phyloP scores from a whole-genome alignment of 768 basidiomycete species.

The Cubamyces lactineus region DNA sequence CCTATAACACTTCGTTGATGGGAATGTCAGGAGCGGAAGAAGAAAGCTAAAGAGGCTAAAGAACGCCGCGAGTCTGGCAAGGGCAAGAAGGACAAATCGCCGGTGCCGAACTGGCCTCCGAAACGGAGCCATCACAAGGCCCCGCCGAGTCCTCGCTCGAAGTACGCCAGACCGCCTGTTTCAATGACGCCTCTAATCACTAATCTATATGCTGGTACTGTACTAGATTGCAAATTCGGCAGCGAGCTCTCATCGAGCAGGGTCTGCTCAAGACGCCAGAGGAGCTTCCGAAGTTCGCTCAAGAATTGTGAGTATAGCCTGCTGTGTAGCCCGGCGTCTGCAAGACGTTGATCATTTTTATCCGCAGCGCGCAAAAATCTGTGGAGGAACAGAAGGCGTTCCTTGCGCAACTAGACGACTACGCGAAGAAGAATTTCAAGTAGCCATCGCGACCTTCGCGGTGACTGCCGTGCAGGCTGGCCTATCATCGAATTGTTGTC shows the following conservation, averaged over 20 bases:
- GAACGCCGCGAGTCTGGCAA: conserved; percentile 15
- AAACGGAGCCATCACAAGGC: conserved; percentile 57
- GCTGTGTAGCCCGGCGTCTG: neutral
- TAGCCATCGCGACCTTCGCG: neutral
- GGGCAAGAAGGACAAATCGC: conserved; percentile 30
- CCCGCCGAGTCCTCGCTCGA: conserved; percentile 49
- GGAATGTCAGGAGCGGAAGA: conserved; percentile 28
- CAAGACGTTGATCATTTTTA: neutral
- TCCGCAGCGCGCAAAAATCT: conserved; percentile 28
- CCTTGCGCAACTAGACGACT: conserved; percentile 30
- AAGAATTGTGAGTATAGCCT: conserved; percentile 57
- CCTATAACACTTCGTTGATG: neutral
- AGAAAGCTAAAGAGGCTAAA: conserved; percentile 26
- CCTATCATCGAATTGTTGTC: neutral
- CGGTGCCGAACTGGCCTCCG: conserved; percentile 66
- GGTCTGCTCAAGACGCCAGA: conserved; percentile 57
- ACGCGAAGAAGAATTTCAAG: conserved; percentile 17
- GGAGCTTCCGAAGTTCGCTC: conserved; percentile 58
- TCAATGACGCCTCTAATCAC: neutral
- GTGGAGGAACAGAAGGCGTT: conserved; percentile 31
- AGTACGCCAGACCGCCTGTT: conserved; percentile 41
- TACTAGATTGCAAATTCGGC: conserved; percentile 54
- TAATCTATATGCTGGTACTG: conserved; percentile 1
- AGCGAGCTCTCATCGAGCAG: conserved; percentile 62
- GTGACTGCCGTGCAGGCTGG: neutral